These are phyloP conservation scores for Lipomyces starkeyi DNA, from an alignment of 805 yeast genomes.

Conservation along the genomic window DNA sequence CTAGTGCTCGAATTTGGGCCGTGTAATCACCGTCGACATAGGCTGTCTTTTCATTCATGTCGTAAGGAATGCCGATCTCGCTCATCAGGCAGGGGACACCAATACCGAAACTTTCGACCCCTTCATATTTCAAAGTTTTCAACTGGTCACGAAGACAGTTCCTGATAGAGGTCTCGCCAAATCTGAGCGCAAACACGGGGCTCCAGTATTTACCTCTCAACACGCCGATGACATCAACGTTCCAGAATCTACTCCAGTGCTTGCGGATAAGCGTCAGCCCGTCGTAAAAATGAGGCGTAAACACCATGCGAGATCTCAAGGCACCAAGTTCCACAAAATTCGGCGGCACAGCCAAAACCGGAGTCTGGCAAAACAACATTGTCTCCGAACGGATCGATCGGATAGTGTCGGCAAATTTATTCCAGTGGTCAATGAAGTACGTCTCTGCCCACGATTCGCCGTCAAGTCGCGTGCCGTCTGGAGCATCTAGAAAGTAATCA, in stretches of 20 bases:
- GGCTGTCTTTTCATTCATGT: conserved; percentile 83
- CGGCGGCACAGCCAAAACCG: conserved; percentile 82
- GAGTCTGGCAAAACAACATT: conserved; percentile 76
- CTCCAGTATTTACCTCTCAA: conserved; percentile 75
- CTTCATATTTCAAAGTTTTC: conserved; percentile 67
- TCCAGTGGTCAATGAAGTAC: conserved; percentile 68
- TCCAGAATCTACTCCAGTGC: conserved; percentile 80
- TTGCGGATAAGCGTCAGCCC: conserved; percentile 93
- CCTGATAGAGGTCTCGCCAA: conserved; percentile 77
- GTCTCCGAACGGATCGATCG: conserved; percentile 53
- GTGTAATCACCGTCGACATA: conserved; percentile 68
- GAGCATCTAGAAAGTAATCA: conserved; percentile 57
- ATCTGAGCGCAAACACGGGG: conserved; percentile 70
- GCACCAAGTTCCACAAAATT: conserved; percentile 56
- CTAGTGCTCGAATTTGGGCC: conserved; percentile 81
- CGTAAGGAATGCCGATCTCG: conserved; percentile 98
- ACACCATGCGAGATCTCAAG: conserved; percentile 69
- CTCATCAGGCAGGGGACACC: conserved; percentile 77
- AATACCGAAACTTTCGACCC: conserved; percentile 63
- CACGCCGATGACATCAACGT: conserved; percentile 88
- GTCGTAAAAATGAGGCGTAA: conserved; percentile 91
- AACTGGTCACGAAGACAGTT: conserved; percentile 74
- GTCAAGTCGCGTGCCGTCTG: conserved; percentile 50
- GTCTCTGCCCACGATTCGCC: conserved; percentile 65
- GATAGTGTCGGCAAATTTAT: conserved; percentile 55